Evolutionary conservation across 257 asterid species (phyloP).

Genomic region (Gentiana macrophylla): DNA sequence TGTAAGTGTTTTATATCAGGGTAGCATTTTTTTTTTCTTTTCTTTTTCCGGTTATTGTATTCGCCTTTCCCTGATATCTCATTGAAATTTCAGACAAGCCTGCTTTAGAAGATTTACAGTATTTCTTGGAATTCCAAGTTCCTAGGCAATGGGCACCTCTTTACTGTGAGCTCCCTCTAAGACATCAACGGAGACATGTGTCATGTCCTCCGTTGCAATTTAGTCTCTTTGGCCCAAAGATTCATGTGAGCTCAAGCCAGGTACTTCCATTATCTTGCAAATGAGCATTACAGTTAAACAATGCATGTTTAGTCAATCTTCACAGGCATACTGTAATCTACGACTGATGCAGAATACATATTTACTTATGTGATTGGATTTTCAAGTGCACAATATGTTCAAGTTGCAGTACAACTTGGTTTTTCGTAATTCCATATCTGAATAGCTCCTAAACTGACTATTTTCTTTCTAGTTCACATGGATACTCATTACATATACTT

Average conservation of each 20-base stretch:
- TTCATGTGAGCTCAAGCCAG: conserved; percentile 71
- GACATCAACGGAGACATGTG: conserved; percentile 78
- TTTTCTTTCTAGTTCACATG: neutral
- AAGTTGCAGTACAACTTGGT: no score
- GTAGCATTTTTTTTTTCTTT: neutral
- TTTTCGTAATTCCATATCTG: no score
- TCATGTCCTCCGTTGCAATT: conserved; percentile 73
- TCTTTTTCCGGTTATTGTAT: neutral
- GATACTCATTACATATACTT: neutral
- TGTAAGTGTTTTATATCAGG: conserved; percentile 38
- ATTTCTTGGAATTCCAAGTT: conserved; percentile 94
- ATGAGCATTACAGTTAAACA: no score
- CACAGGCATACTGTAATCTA: no score
- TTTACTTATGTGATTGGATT: no score
- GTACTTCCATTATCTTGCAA: conserved; percentile 23
- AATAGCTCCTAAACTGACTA: no score
- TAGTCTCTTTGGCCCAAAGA: conserved; percentile 68
- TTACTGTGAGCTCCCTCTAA: conserved; percentile 83
- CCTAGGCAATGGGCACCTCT: conserved; percentile 95
- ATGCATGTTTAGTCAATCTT: no score
- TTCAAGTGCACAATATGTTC: no score
- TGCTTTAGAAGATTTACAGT: conserved; percentile 72
- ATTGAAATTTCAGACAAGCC: conserved; percentile 60
- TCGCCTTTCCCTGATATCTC: neutral
- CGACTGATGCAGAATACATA: no score